Evolutionary conservation across 805 yeast genomes (phyloP), one percentile per base, ranked within the genome.

Genomic region (Schizosaccharomyces octosporus): DNA sequence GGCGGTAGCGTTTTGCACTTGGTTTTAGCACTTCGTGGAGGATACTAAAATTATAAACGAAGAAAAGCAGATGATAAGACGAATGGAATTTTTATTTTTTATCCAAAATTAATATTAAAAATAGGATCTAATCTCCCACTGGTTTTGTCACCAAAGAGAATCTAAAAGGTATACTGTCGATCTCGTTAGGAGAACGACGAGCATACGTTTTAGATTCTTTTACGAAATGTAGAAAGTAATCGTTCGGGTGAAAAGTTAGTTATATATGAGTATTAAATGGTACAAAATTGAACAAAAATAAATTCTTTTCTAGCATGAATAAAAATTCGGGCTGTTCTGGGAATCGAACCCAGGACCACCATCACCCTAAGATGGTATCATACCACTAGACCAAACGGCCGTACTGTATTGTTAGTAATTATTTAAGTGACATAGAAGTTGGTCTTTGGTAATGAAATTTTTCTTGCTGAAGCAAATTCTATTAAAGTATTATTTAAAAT

Each of bases 21-120:
- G 68, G 97, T 93, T 19, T 75, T 90, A 67, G 90, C 97, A 1
- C 79, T 90, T 61, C 82, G 97, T 72, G 98, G 98, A 1, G 97
- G 97, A 31, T 31, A 24, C 11, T 60, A 15, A 19, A 24, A n/a
- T 27, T 1, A 17, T 58, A 9, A 45, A 45, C 5, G n/a, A 45
- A 45, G 7, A 45, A 17, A 19, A 45, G 27, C 21, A 45, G 17
- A 17, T 45, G 9, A 45, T 45, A 13, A n/a, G 21, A 7, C 9
- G 6, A 17, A 19, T 9, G 21, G n/a, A 45, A n/a, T n/a, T 24
- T 45, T 11, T 45, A 6, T 24, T 45, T 11, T 45, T 19, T 19
- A 45, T 24, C 9, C n/a, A 45, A 4, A 45, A 15, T 45, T 15
- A 45, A n/a, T 5, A 1, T 45, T 19, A 45, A 4, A 27, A n/a